Evolutionary conservation across 2,329 filamentous ascomycete species (phyloP).

Genomic region (Ploettnerulaceae sp.): DNA sequence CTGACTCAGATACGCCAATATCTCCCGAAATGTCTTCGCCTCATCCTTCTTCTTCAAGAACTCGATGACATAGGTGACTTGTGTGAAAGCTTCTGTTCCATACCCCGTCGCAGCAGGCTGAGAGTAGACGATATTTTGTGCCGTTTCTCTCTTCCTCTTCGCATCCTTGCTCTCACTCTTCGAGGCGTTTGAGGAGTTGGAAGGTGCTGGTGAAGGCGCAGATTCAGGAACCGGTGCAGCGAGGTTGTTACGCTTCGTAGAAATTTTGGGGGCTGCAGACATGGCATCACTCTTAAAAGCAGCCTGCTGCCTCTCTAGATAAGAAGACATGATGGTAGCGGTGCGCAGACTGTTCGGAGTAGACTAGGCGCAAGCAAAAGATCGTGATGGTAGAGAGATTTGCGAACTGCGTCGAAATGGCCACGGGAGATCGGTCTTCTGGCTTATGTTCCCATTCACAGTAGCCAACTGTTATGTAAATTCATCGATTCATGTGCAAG

Average conservation of each 20-base stretch:
- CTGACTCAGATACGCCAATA: constrained; percentile 76
- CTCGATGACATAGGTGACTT: constrained; percentile 81
- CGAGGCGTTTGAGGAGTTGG: constrained; percentile 47
- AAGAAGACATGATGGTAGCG: constrained; percentile 48
- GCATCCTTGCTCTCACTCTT: constrained; percentile 55
- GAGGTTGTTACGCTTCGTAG: constrained; percentile 46
- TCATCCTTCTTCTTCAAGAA: constrained; percentile 70
- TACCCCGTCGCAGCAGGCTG: constrained; percentile 72
- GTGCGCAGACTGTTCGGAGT: background rate
- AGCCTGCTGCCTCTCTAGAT: constrained; percentile 61
- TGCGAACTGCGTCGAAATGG: background rate
- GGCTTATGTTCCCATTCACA: background rate
- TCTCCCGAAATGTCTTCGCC: constrained; percentile 66
- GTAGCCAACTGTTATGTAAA: background rate
- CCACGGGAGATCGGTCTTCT: background rate
- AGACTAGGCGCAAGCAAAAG: background rate
- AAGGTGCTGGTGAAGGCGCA: constrained; percentile 59
- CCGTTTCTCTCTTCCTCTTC: constrained; percentile 54
- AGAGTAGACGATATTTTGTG: constrained; percentile 59
- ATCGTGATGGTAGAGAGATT: background rate
- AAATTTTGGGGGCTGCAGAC: constrained; percentile 59
- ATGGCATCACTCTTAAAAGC: constrained; percentile 57
- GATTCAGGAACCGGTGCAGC: constrained; percentile 46
- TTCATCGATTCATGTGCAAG: background rate
- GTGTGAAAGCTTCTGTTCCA: constrained; percentile 76